Percentiles rank a stretch among this genome's conserved stretches.
These are phyloP conservation scores for Cercophora newfieldiana DNA, from an alignment of 495 filamentous ascomycete species.

Conservation along the genomic window DNA sequence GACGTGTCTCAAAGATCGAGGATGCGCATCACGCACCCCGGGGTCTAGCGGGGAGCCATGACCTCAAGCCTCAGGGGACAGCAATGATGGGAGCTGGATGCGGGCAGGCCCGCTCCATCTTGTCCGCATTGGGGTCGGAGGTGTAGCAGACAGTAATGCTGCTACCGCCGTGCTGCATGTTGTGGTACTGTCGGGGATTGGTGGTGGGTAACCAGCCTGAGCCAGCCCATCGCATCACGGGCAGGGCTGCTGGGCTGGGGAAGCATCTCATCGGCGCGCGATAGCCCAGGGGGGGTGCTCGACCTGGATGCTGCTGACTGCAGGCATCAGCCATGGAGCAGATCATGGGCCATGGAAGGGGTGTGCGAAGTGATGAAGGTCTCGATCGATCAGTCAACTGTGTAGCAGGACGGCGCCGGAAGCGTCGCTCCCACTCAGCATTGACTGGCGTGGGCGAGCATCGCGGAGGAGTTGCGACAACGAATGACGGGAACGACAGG, in stretches of 20 bases:
- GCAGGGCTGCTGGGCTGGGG: not conserved
- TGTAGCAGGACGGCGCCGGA: conserved; percentile 12
- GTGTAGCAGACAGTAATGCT: conserved; percentile 3
- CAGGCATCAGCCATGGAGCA: conserved; percentile 4
- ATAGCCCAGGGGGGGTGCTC: conserved; percentile 8
- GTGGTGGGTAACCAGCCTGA: not conserved
- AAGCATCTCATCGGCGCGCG: conserved; percentile 26
- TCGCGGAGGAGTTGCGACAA: conserved; percentile 12
- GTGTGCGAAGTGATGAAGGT: not conserved
- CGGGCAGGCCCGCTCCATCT: conserved; percentile 1
- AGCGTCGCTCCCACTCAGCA: conserved; percentile 18
- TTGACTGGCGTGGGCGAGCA: conserved; percentile 21
- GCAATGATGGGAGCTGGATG: not conserved
- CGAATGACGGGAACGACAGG: conserved; percentile 17
- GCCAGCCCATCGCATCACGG: not conserved
- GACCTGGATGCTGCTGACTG: not conserved
- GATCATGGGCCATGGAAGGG: not conserved
- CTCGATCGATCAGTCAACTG: conserved; percentile 15
- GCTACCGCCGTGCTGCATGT: conserved; percentile 1
- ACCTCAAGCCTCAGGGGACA: conserved; percentile 12
- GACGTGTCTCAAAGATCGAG: conserved; percentile 24
- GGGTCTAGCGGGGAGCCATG: conserved; percentile 15
- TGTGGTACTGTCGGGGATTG: conserved; percentile 19
- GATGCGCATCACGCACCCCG: conserved; percentile 14
- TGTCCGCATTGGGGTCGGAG: conserved; percentile 17